Base-by-base conservation (phyloP, 129 eudicot genomes). In the Escallonia herrerae region DNA sequence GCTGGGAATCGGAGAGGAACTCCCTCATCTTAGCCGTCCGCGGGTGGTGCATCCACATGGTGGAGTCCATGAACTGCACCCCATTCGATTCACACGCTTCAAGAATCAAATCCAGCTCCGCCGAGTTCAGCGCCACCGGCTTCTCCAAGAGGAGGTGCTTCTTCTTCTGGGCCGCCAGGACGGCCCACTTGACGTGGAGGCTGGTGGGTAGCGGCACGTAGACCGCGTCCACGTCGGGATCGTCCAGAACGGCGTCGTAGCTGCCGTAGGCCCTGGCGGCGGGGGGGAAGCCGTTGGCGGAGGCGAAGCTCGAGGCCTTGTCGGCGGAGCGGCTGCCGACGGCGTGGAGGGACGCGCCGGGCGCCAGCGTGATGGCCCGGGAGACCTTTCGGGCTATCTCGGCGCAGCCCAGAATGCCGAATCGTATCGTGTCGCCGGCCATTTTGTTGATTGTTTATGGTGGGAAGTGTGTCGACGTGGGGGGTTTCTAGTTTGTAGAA, bases 321-420 rank as follows among this genome's bases (percentile, higher is more conserved):
- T 78, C 79, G 49, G 60, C 3, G 3, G 81, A 78, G 12, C 87
- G 87, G 76, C 87, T 82, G 55, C 72, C 80, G 41, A 83, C 54
- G 43, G 89, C 82, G 55, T 58, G 58, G 56, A 79, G 58, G 41
- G 76, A 33, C 41, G 85, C 43, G 70, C 66, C 70, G 44, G 82
- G 85, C 41, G 80, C 43, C 38, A 83, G 82, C 7, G 4, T 15
- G 42, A 83, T 76, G 67, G 89, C 85, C n/a, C 89, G 65, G 0
- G 74, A 76, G 61, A 79, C 15, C 45, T 76, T 83, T 8, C 83
- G 76, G 13, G 89, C 89, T 15, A 83, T 83, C 3, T 64, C 62
- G 54, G 89, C 89, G 64, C 89, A 83, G 12, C 97, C 96, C n/a
- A 90, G 4, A 3, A 89, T 89, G 2, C 96, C 96, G 64, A 89